Base-by-base conservation (phyloP, 2,329 filamentous ascomycete genomes). In the Celoporthe dispersa region DNA sequence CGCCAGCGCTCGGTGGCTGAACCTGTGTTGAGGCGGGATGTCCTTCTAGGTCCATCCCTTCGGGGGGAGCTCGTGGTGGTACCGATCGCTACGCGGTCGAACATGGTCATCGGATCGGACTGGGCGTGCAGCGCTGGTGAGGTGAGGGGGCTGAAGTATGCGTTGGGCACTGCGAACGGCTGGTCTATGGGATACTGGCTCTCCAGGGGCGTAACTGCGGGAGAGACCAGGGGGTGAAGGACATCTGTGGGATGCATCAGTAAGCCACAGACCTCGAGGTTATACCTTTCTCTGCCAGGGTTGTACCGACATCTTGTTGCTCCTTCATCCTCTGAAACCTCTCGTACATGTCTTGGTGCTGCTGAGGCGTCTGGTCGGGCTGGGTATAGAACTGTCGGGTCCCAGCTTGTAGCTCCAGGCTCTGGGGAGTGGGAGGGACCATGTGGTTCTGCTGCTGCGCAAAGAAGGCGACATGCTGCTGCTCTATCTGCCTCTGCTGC, bases 111-210 rank as follows among this genome's bases (percentile, higher is more conserved):
- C 35, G 81, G 76, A 68, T 90, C 87, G 71, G 84, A 88, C 78
- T 94, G 91, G 1, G 92, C 91, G 78, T 92, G 91, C 25, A 96
- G 83, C 3, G 92, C 92, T 1, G 93, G 93, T 22, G 93, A 96
- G 6, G 92, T 94, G 64, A 96, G 84, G 12, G 93, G 93, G 77
- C 92, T 96, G 78, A 96, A 94, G 80, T 94, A 95, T 44, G 91
- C 87, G 48, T 87, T 88, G 0, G 91, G 90, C 3, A 92, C 85
- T 7, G 87, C 86, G 75, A 89, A 93, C 63, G 83, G 82, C 41
- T 80, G 81, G 33, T 89, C 87, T 71, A 88, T 82, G 61, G 86
- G 84, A 77, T 93, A 94, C 73, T 91, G 89, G 57, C 88, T 84
- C 76, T 94, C 93, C 65, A 94, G 84, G 31, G 93, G 92, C 1